Evolutionary conservation across 768 basidiomycete genomes (phyloP).

Genomic region (Krasilnikovozyma curviuscula): DNA sequence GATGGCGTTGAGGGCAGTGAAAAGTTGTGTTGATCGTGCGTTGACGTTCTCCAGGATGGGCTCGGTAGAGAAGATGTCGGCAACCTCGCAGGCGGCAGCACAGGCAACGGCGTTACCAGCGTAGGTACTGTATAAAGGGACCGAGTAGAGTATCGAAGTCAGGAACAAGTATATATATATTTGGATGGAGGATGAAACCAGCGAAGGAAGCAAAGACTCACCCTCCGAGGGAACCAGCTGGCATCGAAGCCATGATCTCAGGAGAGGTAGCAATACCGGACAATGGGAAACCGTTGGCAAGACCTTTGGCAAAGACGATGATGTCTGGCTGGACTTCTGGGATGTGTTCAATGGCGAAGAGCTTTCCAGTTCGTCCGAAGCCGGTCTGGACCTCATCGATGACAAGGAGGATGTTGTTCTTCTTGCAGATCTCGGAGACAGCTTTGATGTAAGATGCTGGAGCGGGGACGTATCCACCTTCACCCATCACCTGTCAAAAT

Average conservation of each 20-base stretch:
- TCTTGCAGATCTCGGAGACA: slow-evolving; percentile 59
- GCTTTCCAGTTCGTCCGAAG: slow-evolving; percentile 65
- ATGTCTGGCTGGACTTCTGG: slow-evolving; percentile 74
- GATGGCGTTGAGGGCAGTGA: slow-evolving; percentile 42
- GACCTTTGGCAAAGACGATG: slow-evolving; percentile 62
- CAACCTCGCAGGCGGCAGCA: too few species aligned
- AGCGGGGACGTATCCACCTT: slow-evolving; percentile 69
- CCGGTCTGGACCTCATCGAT: slow-evolving; percentile 46
- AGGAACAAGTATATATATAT: too few species aligned
- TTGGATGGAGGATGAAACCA: too few species aligned
- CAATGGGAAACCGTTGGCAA: slow-evolving; percentile 43
- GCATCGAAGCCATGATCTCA: slow-evolving; percentile 64
- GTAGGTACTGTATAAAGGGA: too few species aligned
- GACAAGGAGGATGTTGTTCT: slow-evolving; percentile 54
- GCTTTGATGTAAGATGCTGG: slow-evolving; percentile 60
- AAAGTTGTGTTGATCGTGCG: slow-evolving; percentile 53
- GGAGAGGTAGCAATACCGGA: slow-evolving; percentile 62
- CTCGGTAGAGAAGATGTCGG: slow-evolving; percentile 61
- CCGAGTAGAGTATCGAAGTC: too few species aligned
- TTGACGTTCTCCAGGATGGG: slow-evolving; percentile 59
- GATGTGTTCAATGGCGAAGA: too few species aligned
- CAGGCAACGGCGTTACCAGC: slow-evolving; percentile 81
- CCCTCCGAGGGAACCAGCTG: too few species aligned
- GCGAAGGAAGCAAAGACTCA: too few species aligned
- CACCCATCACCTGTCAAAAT: neutral